A percentile compares a stretch with the other conserved stretches of the same genome.
Conservation (phyloP, 2,329 filamentous ascomycete genomes). For the Epichloe bromicola region DNA sequence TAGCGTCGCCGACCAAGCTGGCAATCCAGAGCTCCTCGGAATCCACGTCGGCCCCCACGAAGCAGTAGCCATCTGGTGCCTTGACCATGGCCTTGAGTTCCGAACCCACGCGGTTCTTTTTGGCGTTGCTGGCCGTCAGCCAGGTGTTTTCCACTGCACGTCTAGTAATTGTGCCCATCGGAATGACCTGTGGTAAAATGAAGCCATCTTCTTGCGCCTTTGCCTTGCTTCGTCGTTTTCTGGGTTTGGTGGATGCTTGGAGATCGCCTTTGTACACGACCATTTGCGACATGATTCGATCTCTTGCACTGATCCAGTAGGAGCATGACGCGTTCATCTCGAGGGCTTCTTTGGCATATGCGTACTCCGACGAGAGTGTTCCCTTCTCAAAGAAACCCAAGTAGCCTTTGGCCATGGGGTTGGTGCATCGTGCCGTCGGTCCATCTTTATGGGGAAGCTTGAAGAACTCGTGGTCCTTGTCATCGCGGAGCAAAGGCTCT, state of each 20-base stretch:
- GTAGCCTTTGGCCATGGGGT: slow-evolving; percentile 84
- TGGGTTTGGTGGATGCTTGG: slow-evolving; percentile 1
- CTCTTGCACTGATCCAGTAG: slow-evolving; percentile 95
- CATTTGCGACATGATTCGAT: slow-evolving; percentile 89
- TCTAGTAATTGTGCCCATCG: slow-evolving; percentile 94
- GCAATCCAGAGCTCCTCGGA: slow-evolving; percentile 98
- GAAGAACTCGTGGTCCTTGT: slow-evolving; percentile 59
- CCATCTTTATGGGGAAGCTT: slow-evolving; percentile 97
- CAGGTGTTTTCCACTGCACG: slow-evolving; percentile 95
- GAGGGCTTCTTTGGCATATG: slow-evolving; percentile 84
- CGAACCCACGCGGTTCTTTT: slow-evolving; percentile 88
- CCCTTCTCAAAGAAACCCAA: slow-evolving; percentile 83
- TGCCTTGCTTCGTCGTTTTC: slow-evolving; percentile 7
- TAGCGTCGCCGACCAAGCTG: slow-evolving; percentile 83
- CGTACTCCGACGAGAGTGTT: slow-evolving; percentile 71
- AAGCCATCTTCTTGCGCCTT: slow-evolving; percentile 42
- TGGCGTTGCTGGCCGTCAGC: slow-evolving; percentile 95
- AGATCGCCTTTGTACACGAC: slow-evolving; percentile 71
- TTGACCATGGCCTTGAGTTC: slow-evolving; percentile 95
- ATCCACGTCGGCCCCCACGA: slow-evolving; percentile 95
- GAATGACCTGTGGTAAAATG: slow-evolving; percentile 89
- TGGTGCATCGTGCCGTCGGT: slow-evolving; percentile 68
- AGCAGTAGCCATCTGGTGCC: slow-evolving; percentile 78
- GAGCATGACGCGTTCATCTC: slow-evolving; percentile 99
- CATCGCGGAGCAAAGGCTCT: slow-evolving; percentile 49